Evolutionary conservation across 2,329 filamentous ascomycete species (phyloP), one percentile per base, ranked within the genome.

Genomic region (Penicillium sp.): DNA sequence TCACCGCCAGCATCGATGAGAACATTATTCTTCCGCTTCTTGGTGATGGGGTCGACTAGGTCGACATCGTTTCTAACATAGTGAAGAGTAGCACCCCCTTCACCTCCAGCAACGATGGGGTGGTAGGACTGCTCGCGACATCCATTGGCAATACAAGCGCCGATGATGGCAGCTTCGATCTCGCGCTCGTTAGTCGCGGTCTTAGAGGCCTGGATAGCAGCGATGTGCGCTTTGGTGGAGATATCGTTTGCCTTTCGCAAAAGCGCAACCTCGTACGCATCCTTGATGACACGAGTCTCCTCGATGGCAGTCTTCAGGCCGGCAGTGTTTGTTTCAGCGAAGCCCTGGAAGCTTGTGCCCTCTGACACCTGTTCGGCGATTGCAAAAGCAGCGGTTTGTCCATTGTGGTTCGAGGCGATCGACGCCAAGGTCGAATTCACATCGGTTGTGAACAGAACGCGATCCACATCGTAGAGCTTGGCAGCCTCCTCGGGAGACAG

Each of bases 1-100:
- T 97, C 93, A 63, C 87, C 89, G 2, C 91, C 92, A 1, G 93
- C 92, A 71, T 99, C 93, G 5, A 99, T 79, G 21, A 95, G 87
- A 33, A 97, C 78, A 31, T 92, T 81, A 68, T 92, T 85, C 56
- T 87, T 83, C 31, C 69, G 72, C 53, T 68, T 57, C 34, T 74
- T 67, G 2, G 73, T 75, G 3, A 29, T 50, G 2, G 65, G 58
- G 27, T 87, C 85, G 3, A 77, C 76, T 19, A 97, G 82, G 1
- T 86, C 76, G 65, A 89, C 83, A 67, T 95, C 82, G 71, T 99
- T 97, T 52, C 83, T 84, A 43, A 84, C 83, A 73, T 99, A 99
- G 75, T 99, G 94, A 40, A 97, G 79, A 0, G 90, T 92, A 15
- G 89, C 87, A 6, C 89, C 92, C 69, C 94, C 94, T n/a, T 80